These are phyloP conservation scores for Alternaria gaisen DNA, from an alignment of 2,329 filamentous ascomycete genomes.

Conservation along the genomic window DNA sequence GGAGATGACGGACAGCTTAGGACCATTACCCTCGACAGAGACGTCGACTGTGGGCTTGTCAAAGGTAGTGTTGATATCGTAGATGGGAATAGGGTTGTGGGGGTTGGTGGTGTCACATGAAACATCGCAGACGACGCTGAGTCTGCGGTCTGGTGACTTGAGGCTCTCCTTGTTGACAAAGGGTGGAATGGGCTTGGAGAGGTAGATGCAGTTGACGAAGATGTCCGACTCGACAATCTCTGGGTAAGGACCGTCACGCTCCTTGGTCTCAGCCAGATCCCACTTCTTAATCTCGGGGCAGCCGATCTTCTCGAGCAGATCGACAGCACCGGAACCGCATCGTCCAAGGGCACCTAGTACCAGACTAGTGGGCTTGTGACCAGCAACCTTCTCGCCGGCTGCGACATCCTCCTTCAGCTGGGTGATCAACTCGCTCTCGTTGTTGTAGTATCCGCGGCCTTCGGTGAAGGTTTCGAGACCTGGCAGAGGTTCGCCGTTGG, in stretches of 20 bases:
- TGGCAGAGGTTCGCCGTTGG: constrained; percentile 71
- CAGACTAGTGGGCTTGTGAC: constrained; percentile 75
- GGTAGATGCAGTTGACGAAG: constrained; percentile 72
- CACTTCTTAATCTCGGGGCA: constrained; percentile 74
- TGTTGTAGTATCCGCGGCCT: constrained; percentile 69
- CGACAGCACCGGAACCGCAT: constrained; percentile 85
- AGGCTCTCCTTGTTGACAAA: constrained; percentile 80
- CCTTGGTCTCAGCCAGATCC: constrained; percentile 80
- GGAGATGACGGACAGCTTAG: constrained; percentile 79
- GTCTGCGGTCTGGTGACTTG: constrained; percentile 71
- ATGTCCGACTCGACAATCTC: constrained; percentile 74
- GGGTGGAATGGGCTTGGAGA: constrained; percentile 78
- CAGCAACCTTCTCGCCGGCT: constrained; percentile 71
- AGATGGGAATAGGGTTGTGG: constrained; percentile 80
- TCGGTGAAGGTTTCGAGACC: constrained; percentile 64
- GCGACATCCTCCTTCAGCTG: constrained; percentile 78
- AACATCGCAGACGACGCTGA: constrained; percentile 69
- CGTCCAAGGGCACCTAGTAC: constrained; percentile 83
- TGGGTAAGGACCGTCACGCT: constrained; percentile 73
- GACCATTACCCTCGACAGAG: constrained; percentile 64
- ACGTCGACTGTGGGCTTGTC: constrained; percentile 85
- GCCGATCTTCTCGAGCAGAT: constrained; percentile 78
- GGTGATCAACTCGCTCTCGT: constrained; percentile 75
- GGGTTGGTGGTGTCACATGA: constrained; percentile 76
- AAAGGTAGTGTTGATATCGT: constrained; percentile 86